Evolutionary conservation across 495 filamentous ascomycete species (phyloP), one percentile per base, ranked within the genome.

Genomic region (Xeromyces bisporus): DNA sequence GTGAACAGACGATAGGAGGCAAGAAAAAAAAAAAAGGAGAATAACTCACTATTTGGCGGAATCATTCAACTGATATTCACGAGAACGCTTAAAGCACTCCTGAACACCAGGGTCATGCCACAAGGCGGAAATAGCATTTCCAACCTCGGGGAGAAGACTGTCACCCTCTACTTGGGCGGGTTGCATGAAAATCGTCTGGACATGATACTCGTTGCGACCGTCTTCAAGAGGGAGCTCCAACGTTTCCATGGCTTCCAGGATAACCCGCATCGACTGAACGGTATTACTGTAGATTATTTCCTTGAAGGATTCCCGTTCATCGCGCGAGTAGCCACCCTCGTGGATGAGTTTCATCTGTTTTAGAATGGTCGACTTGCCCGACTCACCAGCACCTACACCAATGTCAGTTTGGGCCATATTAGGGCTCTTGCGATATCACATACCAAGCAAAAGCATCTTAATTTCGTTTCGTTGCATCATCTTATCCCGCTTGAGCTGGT

Each of bases 241-340:
- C 14, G 81, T 89, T 55, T 93, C 85, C 85, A 93, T 93, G 3
- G 85, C 85, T 60, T 93, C 86, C 40, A 92, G 68, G 35, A 93
- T 93, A 50, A 92, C 86, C 45, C 80, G 84, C 84, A 82, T 92
- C 26, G 81, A 93, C 65, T 86, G 87, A 16, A 89, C 83, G 13
- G 83, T 91, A 60, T 94, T 93, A 68, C 83, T 92, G 71, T 93
- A 93, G 61, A 94, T 93, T 57, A 93, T 92, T 58, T 92, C 85
- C 53, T 91, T 89, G 75, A 69, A 69, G 2, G 64, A 68, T 48
- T 69, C 66, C 29, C 64, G 56, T 41, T 69, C 66, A 40, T 69
- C 66, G 38, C 59, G 62, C 29, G 64, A 67, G 44, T 69, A 69
- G 24, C 66, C 62, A 17, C 64, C 64, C 49, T 69, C 66, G 45